Evolutionary conservation across 2,329 filamentous ascomycete genomes (phyloP).

Genomic region (Xylaria sp.): DNA sequence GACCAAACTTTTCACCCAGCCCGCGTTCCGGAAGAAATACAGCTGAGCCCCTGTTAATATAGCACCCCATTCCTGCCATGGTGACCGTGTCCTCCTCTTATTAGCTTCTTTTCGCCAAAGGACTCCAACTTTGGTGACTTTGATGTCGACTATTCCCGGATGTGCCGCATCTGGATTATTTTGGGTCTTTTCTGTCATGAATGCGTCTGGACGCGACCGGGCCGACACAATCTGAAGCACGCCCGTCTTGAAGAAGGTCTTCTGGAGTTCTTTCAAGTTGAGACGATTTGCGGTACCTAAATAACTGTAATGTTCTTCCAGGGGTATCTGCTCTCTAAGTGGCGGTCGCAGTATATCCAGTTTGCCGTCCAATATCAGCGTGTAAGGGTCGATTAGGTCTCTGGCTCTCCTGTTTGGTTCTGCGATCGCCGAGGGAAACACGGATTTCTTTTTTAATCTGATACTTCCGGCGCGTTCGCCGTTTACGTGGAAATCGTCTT

Average conservation of each 20-base stretch:
- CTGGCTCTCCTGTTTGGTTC: constrained; percentile 63
- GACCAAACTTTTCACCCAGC: constrained; percentile 88
- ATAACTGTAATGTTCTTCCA: constrained; percentile 90
- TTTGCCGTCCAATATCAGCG: constrained; percentile 84
- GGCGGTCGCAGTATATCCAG: constrained; percentile 77
- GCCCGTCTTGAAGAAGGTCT: constrained; percentile 84
- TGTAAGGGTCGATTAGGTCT: constrained; percentile 93
- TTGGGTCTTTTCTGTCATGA: constrained; percentile 81
- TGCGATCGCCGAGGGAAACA: constrained; percentile 60
- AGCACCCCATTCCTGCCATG: constrained; percentile 98
- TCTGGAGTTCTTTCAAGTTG: constrained; percentile 76
- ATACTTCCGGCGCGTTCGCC: constrained; percentile 66
- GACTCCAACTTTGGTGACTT: constrained; percentile 91
- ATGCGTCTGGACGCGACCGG: constrained; percentile 87
- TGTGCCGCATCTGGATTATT: constrained; percentile 82
- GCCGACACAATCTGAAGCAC: constrained; percentile 93
- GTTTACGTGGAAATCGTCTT: constrained; percentile 80
- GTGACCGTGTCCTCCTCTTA: constrained; percentile 88
- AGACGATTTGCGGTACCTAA: constrained; percentile 69
- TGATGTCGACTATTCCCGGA: constrained; percentile 92
- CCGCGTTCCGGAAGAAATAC: constrained; percentile 90
- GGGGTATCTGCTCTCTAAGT: constrained; percentile 82
- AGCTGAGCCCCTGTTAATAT: constrained; percentile 94
- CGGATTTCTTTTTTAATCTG: constrained; percentile 64
- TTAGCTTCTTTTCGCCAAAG: constrained; percentile 92